Evolutionary conservation across 1,139 yeast genomes (phyloP), one percentile per base, ranked within the genome.

Genomic region (Blastobotrys aristatus): DNA sequence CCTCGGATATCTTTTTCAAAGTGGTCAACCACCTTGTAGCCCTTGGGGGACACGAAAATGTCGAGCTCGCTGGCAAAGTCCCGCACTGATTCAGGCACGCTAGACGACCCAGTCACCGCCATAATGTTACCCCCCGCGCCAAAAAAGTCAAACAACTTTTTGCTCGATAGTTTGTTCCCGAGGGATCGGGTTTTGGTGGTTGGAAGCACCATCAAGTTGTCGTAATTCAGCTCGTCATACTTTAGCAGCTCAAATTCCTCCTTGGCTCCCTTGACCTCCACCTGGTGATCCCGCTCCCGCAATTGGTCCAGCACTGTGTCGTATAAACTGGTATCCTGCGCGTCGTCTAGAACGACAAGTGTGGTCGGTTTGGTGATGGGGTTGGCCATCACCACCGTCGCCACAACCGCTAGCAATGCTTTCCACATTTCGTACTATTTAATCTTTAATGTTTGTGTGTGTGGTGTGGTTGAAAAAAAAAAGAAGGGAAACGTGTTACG

Each of bases 31-130:
- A 84, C 70, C 51, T 72, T 67, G 64, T 79, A 82, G 45, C 80
- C 83, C 62, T 80, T 84, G 50, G 96, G 95, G 37, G 95, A 76
- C 51, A 96, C 87, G 59, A 74, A 79, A 46, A 94, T 82, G 26
- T 96, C 98, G 56, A 89, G 68, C 64, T 90, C 90, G 57, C 82
- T 79, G 58, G 87, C 75, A 58, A 84, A 83, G 4, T 75, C 69
- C 52, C 89, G 77, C 29, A 84, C 67, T 20, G 83, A 77, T 42
- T 84, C 89, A 26, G 94, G 86, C 24, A 80, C 70, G n/a, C 83
- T 83, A 24, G 60, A 57, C 27, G 81, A 73, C 18, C 75, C 68
- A 0, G 82, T 74, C 26, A 88, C 71, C 17, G 83, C 77, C 29
- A 92, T 62, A 14, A 92, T 63, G 62, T 89, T 85, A 51, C 97